Evolutionary conservation across 352 stramenopile species (phyloP).

Genomic region (Phytophthora chlamydospora): DNA sequence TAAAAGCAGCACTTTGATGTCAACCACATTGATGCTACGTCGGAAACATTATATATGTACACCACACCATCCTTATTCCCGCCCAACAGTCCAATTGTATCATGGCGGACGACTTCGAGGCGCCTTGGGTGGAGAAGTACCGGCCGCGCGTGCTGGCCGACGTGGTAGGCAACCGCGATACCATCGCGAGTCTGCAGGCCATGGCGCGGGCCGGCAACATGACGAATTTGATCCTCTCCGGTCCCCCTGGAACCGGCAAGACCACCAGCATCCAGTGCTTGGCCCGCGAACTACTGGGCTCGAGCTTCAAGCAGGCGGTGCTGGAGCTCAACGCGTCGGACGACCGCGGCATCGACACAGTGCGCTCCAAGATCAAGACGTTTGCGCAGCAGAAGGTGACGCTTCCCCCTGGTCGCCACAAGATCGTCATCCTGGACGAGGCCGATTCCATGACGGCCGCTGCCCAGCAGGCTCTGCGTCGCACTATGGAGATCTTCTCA

Average conservation of each 20-base stretch:
- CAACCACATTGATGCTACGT: too few relatives aligned
- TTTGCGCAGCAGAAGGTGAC: conserved; percentile 99
- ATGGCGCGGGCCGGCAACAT: conserved; percentile 98
- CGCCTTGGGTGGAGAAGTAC: conserved; percentile 99
- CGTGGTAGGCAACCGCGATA: conserved; percentile 99
- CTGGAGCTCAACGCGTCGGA: conserved; percentile 99
- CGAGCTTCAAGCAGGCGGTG: conserved; percentile 89
- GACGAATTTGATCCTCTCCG: conserved; percentile 98
- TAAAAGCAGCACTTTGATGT: too few relatives aligned
- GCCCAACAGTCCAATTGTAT: neutral
- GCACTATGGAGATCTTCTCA: conserved; percentile 99
- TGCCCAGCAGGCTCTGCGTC: conserved; percentile 97
- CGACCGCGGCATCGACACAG: conserved; percentile 90
- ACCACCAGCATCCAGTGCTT: conserved; percentile 94
- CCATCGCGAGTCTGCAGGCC: conserved; percentile 92
- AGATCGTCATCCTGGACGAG: conserved; percentile 99
- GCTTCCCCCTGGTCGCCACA: conserved; percentile 91
- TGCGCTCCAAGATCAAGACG: conserved; percentile 98
- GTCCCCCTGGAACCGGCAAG: conserved; percentile 93
- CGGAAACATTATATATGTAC: too few relatives aligned
- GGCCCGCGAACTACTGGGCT: conserved; percentile 88
- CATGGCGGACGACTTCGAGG: conserved; percentile 86
- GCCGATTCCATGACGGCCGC: conserved; percentile 98
- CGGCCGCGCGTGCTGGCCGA: conserved; percentile 91
- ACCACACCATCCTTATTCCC: neutral